A percentile compares a stretch with the other conserved stretches of the same genome.
Conservation (phyloP, 2,329 filamentous ascomycete genomes). For the Neobulgaria alba region DNA sequence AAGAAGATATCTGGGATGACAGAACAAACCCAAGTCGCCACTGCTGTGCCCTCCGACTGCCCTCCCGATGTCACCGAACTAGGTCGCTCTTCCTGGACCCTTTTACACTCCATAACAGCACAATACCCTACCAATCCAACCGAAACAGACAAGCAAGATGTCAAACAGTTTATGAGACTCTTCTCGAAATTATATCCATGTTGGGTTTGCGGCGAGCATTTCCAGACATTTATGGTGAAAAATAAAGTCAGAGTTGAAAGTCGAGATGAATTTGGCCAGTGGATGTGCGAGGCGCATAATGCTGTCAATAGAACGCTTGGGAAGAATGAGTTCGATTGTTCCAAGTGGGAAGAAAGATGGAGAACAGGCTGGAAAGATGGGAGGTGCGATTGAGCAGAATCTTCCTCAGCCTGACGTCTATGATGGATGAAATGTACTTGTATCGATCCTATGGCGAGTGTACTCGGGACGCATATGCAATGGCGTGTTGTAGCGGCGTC, state of each 20-base stretch:
- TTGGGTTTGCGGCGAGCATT: slow-evolving; percentile 91
- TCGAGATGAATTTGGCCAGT: slow-evolving; percentile 64
- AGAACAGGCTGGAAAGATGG: slow-evolving; percentile 76
- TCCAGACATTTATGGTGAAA: slow-evolving; percentile 68
- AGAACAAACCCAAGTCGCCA: slow-evolving; percentile 27
- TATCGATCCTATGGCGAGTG: too few species aligned
- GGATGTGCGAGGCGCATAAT: slow-evolving; percentile 83
- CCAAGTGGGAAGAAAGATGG: slow-evolving; percentile 89
- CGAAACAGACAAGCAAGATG: slow-evolving; percentile 61
- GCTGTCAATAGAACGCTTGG: slow-evolving; percentile 84
- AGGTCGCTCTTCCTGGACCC: slow-evolving; percentile 84
- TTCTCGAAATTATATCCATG: slow-evolving; percentile 90
- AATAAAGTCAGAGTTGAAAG: slow-evolving; percentile 49
- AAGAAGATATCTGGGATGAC: slow-evolving; percentile 29
- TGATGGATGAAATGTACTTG: too few species aligned
- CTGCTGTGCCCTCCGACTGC: slow-evolving; percentile 55
- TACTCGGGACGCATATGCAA: too few species aligned
- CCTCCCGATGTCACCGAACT: slow-evolving; percentile 84
- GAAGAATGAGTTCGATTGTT: slow-evolving; percentile 85
- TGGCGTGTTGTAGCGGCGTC: too few species aligned
- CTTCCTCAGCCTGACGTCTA: too few species aligned
- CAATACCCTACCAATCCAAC: slow-evolving; percentile 69
- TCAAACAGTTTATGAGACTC: slow-evolving; percentile 66
- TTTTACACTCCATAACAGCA: slow-evolving; percentile 86
- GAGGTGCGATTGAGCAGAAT: slow-evolving; percentile 53